Percentiles rank a stretch among this genome's conserved stretches.
phyloP scores from a whole-genome alignment of 2,329 filamentous ascomycete species.

The Fusarium sp. region DNA sequence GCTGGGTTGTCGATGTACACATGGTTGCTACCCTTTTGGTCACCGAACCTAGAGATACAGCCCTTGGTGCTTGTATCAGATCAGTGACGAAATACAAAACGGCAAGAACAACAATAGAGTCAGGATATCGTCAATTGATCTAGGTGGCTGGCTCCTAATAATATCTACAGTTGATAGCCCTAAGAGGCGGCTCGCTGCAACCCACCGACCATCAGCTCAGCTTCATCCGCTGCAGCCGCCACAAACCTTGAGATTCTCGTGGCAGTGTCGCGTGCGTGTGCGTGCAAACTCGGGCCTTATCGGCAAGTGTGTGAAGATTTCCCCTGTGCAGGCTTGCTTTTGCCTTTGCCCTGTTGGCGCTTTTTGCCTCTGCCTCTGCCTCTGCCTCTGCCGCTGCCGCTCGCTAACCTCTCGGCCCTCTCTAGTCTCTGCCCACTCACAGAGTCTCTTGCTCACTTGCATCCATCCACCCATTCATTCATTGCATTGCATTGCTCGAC shows the following conservation, averaged over 20 bases:
- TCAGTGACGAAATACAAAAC: too few species aligned
- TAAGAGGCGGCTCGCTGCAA: conserved; percentile 6
- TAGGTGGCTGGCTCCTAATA: not conserved
- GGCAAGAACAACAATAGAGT: not conserved
- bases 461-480: not conserved
- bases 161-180: not conserved
- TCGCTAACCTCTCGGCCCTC: conserved; percentile 26
- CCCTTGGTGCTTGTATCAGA: too few species aligned
- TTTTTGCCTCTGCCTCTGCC: conserved; percentile 28
- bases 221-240: conserved; percentile 34
- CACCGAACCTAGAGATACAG: conserved; percentile 1
- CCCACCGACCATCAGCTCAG: conserved; percentile 6
- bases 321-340: not conserved
- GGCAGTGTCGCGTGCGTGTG: conserved; percentile 33
- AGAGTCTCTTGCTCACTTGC: not conserved
- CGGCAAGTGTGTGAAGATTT: conserved; percentile 18
- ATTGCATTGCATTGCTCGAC: not conserved
- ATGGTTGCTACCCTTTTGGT: conserved; percentile 3
- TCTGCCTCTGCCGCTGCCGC: conserved; percentile 37
- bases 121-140: not conserved
- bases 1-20: conserved; percentile 4
- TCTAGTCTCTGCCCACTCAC: conserved; percentile 6
- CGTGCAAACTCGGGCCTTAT: conserved; percentile 18
- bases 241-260: not conserved
- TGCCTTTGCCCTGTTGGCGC: conserved; percentile 17